A percentile compares a stretch with the other conserved stretches of the same genome.
These are phyloP conservation scores for Panaeolus cyanescens DNA, from an alignment of 768 basidiomycete genomes.

Conservation along the genomic window DNA sequence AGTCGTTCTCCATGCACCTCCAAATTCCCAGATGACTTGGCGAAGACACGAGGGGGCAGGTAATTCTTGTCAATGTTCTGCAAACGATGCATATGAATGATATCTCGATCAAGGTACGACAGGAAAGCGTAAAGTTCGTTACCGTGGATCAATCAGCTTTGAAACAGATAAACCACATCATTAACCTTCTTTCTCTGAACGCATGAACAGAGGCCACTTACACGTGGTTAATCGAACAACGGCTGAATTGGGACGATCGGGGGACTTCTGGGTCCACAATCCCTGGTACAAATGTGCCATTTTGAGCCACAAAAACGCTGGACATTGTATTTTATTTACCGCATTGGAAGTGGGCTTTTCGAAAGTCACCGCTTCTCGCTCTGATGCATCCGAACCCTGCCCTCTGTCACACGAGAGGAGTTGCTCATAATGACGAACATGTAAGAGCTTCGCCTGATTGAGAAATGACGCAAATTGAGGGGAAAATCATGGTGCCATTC, in stretches of 20 bases:
- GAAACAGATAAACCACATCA: neutral
- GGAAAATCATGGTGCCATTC: neutral
- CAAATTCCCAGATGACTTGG: neutral
- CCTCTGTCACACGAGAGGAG: neutral
- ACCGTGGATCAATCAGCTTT: neutral
- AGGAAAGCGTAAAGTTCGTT: neutral
- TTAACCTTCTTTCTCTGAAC: neutral
- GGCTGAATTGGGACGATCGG: neutral
- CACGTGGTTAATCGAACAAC: neutral
- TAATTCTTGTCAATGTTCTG: neutral
- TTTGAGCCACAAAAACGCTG: neutral
- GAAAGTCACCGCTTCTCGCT: neutral
- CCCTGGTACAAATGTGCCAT: constrained; percentile 1
- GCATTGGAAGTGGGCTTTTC: neutral
- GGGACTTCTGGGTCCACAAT: neutral
- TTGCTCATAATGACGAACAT: neutral
- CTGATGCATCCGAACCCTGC: neutral
- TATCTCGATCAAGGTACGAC: neutral
- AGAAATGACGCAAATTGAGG: neutral
- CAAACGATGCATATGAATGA: neutral
- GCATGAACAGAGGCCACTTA: neutral
- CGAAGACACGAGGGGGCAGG: neutral
- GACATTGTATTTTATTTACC: neutral
- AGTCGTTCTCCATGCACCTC: neutral
- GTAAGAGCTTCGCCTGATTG: neutral